A percentile compares a stretch with the other conserved stretches of the same genome.
phyloP scores from a whole-genome alignment of 139 green algal species.

The Edaphochlamys debaryana region DNA sequence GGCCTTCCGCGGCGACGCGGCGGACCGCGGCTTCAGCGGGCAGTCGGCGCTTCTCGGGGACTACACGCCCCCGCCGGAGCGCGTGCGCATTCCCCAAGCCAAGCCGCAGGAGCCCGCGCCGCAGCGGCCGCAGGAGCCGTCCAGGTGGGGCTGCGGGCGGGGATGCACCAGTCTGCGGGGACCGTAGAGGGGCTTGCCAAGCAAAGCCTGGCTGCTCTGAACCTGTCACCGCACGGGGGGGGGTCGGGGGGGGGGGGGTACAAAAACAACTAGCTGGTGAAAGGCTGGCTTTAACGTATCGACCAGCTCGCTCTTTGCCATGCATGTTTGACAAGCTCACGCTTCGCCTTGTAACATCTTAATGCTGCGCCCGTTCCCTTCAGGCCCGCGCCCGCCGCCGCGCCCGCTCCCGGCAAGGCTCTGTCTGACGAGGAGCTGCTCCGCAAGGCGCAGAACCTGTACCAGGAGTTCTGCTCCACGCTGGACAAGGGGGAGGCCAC shows the following conservation, averaged over 20 bases:
- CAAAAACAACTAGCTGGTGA: no score
- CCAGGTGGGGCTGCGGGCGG: not conserved
- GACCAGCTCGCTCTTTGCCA: no score
- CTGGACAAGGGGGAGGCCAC: slow-evolving; percentile 62
- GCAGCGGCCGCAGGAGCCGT: not conserved
- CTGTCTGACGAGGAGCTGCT: slow-evolving; percentile 55
- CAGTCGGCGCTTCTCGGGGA: slow-evolving; percentile 61
- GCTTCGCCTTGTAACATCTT: no score
- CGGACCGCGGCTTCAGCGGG: slow-evolving; percentile 40
- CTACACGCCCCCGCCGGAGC: slow-evolving; percentile 46
- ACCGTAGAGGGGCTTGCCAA: not conserved
- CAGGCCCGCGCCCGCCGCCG: not conserved
- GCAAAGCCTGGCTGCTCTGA: no score
- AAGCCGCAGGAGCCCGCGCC: slow-evolving; percentile 9
- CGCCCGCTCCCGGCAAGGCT: slow-evolving; percentile 45
- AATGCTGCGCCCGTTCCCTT: no score
- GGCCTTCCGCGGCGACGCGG: slow-evolving; percentile 43
- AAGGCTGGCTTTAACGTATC: no score
- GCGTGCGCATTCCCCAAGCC: slow-evolving; percentile 8
- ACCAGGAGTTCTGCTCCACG: slow-evolving; percentile 58
- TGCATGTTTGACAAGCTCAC: no score
- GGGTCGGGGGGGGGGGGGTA: no score
- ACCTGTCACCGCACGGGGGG: no score
- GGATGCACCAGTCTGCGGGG: no score
- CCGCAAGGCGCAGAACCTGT: slow-evolving; percentile 54